A percentile compares a stretch with the other conserved stretches of the same genome.
phyloP scores from a whole-genome alignment of 169 alveolate genomes.

The Babesia caballi region DNA sequence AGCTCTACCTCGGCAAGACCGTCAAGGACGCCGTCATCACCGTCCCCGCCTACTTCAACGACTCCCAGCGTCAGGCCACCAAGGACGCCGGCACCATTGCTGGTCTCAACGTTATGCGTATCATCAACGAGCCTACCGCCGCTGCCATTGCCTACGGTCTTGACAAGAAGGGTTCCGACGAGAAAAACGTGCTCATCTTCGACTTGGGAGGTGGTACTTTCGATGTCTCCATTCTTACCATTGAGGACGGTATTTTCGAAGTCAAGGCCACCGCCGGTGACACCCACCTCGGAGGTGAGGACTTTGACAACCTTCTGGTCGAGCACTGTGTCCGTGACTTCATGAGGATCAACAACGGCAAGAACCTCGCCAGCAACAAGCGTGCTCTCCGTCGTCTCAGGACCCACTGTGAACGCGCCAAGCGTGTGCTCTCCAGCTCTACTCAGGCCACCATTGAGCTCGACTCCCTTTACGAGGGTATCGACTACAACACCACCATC shows the following conservation, averaged over 20 bases:
- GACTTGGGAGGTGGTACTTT: conserved; percentile 99
- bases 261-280: conserved; percentile 99
- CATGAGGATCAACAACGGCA: conserved; percentile 88
- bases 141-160: conserved; percentile 98
- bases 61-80: conserved; percentile 97
- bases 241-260: conserved; percentile 96
- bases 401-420: conserved; percentile 97
- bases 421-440: conserved; percentile 94
- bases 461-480: conserved; percentile 93
- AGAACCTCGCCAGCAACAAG: conserved; percentile 84
- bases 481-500: conserved; percentile 91
- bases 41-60: conserved; percentile 99
- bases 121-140: conserved; percentile 98
- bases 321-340: conserved; percentile 94
- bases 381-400: conserved; percentile 93
- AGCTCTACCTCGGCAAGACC: conserved; percentile 90
- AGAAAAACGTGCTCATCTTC: conserved; percentile 92
- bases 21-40: conserved; percentile 97
- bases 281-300: conserved; percentile 99
- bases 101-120: conserved; percentile 96
- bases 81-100: conserved; percentile 99
- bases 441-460: conserved; percentile 95
- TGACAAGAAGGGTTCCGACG: conserved; percentile 89
- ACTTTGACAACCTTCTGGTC: conserved; percentile 95
- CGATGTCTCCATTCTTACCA: conserved; percentile 95